Evolutionary conservation across 768 basidiomycete genomes (phyloP).

Genomic region (Crassisporium funariophilum): DNA sequence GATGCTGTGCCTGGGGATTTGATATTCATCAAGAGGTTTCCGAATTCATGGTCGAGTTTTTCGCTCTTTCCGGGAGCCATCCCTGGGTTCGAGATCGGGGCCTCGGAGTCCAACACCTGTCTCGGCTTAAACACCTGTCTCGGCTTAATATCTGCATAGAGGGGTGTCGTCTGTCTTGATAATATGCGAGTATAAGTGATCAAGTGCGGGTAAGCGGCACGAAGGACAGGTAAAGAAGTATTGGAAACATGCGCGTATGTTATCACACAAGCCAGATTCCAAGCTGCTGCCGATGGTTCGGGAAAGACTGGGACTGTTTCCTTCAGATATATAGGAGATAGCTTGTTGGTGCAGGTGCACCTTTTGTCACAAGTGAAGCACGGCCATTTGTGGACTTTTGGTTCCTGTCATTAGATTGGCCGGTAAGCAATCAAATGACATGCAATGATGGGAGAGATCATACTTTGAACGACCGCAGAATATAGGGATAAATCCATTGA

Average conservation of each 20-base stretch:
- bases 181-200: conserved; percentile 59
- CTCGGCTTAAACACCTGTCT: no score
- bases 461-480: conserved; percentile 21
- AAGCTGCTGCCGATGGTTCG: conserved; percentile 41
- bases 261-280: conserved; percentile 55
- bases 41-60: conserved; percentile 31
- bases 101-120: conserved; percentile 8
- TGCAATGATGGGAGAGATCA: conserved; percentile 8
- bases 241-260: conserved; percentile 46
- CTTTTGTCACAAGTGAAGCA: no score
- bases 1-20: conserved; percentile 15
- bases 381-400: no score
- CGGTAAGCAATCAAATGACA: conserved; percentile 14
- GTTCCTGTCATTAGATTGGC: no score
- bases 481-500: conserved; percentile 24
- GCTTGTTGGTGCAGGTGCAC: no score
- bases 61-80: conserved; percentile 31
- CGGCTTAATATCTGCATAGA: conserved; percentile 41
- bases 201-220: conserved; percentile 41
- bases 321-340: no score
- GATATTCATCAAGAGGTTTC: conserved; percentile 10
- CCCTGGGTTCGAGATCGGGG: background rate
- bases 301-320: background rate
- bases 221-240: conserved; percentile 51
- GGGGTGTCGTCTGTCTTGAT: conserved; percentile 47